Base-by-base conservation (phyloP, 306 rosid species). In the Cajanus cajan region DNA sequence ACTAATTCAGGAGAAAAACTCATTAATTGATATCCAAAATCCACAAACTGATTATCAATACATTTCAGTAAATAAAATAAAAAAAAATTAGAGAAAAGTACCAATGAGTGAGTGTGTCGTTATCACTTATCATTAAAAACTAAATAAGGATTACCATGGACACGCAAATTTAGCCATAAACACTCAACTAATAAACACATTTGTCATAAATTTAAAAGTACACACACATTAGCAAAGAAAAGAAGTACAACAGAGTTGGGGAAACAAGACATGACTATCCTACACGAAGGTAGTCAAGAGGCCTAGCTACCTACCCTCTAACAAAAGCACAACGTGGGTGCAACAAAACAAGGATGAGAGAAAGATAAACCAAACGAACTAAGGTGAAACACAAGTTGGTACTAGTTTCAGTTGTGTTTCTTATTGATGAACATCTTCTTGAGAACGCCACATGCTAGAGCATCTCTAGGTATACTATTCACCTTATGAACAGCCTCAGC, bases 361-460 rank as follows among this genome's bases (percentile, higher is more conserved):
- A 73, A 73, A 43, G 55, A 2, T 37, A 77, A 16, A 39, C 8
- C 16, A 2, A 41, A 25, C 0, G 8, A 24, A 72, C 4, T 31
- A 34, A 68, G 21, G 25, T 8, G 8, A 59, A 44, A 34, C 13
- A 51, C 15, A 2, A 9, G 8, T 19, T 6, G 10, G 7, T 69
- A 2, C 33, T 19, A 37, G 18, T 37, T 47, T 75, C 57, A 84
- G 9, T 67, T 73, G 45, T 45, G 33, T 14, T 82, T 71, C 31
- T 40, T 57, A 61, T 11, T 66, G 11, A 64, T 0, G 51, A 74
- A 48, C 84, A 73, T 52, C 12, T 80, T 76, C 3, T 14, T 84
- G 0, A 82, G 82, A n/a, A 50, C 65, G 0, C 89, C 92, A 40
- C 97, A 92, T 33, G 83, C 62, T 24, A 87, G 19, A 15, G 88